Base-by-base conservation (phyloP, 2,329 filamentous ascomycete species). In the Lachnellula willkommii region DNA sequence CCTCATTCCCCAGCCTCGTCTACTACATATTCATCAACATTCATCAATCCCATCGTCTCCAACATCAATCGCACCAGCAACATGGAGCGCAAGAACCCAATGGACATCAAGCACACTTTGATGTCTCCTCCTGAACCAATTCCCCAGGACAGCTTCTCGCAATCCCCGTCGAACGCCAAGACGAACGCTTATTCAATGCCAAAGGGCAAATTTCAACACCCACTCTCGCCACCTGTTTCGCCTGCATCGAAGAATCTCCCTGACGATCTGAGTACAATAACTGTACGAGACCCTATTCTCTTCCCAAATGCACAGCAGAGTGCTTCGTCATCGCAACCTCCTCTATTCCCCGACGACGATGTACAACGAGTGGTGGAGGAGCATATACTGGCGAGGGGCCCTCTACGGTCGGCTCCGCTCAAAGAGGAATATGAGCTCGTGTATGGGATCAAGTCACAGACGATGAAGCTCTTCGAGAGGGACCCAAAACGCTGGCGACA, bases 111-210 rank as follows among this genome's bases (percentile, higher is more conserved):
- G 52, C 74, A 78, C 72, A 83, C 74, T 58, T 72, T 85, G 56
- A 83, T 85, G 77, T 85, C 83, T 22, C 83, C 83, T 35, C 82
- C 82, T 22, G 82, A 84, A 39, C 73, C 74, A n/a, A 68, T 75
- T 36, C 76, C 74, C 49, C 70, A 74, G 40, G 81, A 85, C 60
- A 81, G 70, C 63, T 85, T 84, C 67, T 40, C 54, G 20, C 55
- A 39, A 20, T 42, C 54, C 20, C 40, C 55, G 58, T 67, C 63
- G 28, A 58, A 60, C 8, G 59, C 59, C 42, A 67, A 64, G 50
- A 63, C 67, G 51, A 63, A 20, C 5, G 39, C 15, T 20, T 66
- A 56, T 45, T 65, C 66, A 58, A 72, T 70, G 60, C 69, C 67
- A 24, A 69, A 73, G 61, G 75, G 72, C 47, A 74, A 69, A 55